A percentile compares a stretch with the other conserved stretches of the same genome.
These are phyloP conservation scores for Talaromyces trachyspermus DNA, from an alignment of 495 filamentous ascomycete genomes.

Conservation along the genomic window DNA sequence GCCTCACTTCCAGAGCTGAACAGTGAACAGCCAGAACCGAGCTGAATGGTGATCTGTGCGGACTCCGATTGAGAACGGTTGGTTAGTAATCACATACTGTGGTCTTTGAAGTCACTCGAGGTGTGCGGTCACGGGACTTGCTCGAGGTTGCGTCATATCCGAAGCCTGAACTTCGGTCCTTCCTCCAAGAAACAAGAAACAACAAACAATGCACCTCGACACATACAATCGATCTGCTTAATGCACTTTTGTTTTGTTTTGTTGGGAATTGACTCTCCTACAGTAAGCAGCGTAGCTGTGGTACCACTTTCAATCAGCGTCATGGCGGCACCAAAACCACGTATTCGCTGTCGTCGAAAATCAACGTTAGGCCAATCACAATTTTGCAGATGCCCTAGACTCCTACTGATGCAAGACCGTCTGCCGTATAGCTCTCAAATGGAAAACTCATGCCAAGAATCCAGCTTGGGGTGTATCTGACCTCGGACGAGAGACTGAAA, in stretches of 20 bases:
- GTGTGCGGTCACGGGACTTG: slow-evolving; percentile 1
- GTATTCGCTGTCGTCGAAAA: slow-evolving; percentile 8
- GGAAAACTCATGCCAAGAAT: slow-evolving; percentile 53
- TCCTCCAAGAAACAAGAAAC: background rate
- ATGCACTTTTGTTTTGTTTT: background rate
- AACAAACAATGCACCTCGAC: too few relatives aligned
- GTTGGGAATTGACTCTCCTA: background rate
- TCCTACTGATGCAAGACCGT: slow-evolving; percentile 11
- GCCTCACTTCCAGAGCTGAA: background rate
- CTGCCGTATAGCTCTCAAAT: slow-evolving; percentile 46
- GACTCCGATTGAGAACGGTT: too few relatives aligned
- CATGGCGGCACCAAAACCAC: slow-evolving; percentile 3
- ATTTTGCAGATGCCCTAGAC: slow-evolving; percentile 11
- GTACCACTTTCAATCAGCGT: too few relatives aligned
- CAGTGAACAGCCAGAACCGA: too few relatives aligned
- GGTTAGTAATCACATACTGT: too few relatives aligned
- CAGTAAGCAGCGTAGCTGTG: too few relatives aligned
- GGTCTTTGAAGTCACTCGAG: too few relatives aligned
- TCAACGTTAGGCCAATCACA: background rate
- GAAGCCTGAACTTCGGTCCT: background rate
- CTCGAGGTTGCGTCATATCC: background rate
- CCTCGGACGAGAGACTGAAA: slow-evolving; percentile 38
- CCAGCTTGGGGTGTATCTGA: slow-evolving; percentile 61
- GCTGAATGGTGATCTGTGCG: too few relatives aligned
- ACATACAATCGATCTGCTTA: too few relatives aligned